A percentile compares a stretch with the other conserved stretches of the same genome.
phyloP scores from a whole-genome alignment of 148 eudicot species.

The Amaranthus palmeri region DNA sequence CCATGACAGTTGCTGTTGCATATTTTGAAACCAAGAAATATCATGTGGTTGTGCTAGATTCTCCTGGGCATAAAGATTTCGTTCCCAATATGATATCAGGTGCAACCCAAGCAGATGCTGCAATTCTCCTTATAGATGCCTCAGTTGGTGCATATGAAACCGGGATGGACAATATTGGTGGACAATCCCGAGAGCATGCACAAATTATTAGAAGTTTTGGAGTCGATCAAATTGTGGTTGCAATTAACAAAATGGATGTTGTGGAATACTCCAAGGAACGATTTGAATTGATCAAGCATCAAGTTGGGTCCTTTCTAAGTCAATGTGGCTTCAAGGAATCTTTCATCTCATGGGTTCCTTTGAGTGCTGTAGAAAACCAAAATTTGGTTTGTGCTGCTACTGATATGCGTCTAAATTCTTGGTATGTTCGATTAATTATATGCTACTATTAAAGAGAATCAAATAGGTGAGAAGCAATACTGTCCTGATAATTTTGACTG shows the following conservation, averaged over 20 bases:
- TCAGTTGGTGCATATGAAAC: slow-evolving; percentile 87
- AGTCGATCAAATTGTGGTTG: slow-evolving; percentile 81
- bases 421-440: slow-evolving; percentile 45
- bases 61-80: slow-evolving; percentile 97
- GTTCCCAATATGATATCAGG: slow-evolving; percentile 99
- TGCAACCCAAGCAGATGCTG: slow-evolving; percentile 98
- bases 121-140: slow-evolving; percentile 88
- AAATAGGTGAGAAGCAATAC: too few species aligned
- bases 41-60: slow-evolving; percentile 84
- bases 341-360: slow-evolving; percentile 69
- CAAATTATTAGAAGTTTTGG: slow-evolving; percentile 97
- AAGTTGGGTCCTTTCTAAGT: slow-evolving; percentile 90
- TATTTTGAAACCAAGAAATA: slow-evolving; percentile 78
- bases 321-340: slow-evolving; percentile 82
- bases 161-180: slow-evolving; percentile 72
- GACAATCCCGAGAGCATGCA: slow-evolving; percentile 95
- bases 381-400: slow-evolving; percentile 71
- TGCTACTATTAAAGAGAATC: not conserved
- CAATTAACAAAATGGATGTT: slow-evolving; percentile 88
- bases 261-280: slow-evolving; percentile 84
- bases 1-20: slow-evolving; percentile 98
- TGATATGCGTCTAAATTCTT: slow-evolving; percentile 64
- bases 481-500: too few species aligned
- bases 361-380: slow-evolving; percentile 94
- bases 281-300: slow-evolving; percentile 63